Percentiles rank a stretch among this genome's conserved stretches.
phyloP scores from a whole-genome alignment of 306 rosid species.

The Pterocarpus macrocarpus region DNA sequence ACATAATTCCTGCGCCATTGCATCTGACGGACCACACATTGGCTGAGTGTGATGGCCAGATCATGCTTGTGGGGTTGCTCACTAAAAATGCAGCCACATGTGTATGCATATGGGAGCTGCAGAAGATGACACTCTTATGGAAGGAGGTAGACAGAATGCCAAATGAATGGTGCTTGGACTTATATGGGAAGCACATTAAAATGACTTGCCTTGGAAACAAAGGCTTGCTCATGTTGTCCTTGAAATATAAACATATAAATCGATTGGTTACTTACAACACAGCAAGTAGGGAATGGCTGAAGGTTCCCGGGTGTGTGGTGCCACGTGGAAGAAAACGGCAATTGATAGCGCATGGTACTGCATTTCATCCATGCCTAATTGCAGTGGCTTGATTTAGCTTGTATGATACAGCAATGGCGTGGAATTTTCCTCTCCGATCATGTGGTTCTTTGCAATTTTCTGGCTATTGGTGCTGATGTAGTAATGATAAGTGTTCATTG shows the following conservation, averaged over 20 bases:
- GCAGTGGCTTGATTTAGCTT: constrained; percentile 67
- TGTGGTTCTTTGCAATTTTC: constrained; percentile 43
- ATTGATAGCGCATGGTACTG: constrained; percentile 76
- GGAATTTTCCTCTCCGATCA: constrained; percentile 22
- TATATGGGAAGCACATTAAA: constrained; percentile 93
- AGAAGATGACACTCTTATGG: constrained; percentile 95
- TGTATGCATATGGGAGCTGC: constrained; percentile 97
- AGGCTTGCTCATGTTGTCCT: constrained; percentile 91
- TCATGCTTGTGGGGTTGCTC: constrained; percentile 87
- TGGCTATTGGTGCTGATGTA: constrained; percentile 37
- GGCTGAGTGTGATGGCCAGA: constrained; percentile 82
- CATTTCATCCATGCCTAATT: constrained; percentile 82
- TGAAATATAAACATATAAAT: constrained; percentile 74
- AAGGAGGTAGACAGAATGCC: constrained; percentile 99
- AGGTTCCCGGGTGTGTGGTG: constrained; percentile 76
- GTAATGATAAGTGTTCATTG: constrained; percentile 43
- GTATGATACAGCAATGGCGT: constrained; percentile 37
- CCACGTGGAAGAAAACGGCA: constrained; percentile 76
- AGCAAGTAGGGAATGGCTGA: constrained; percentile 79
- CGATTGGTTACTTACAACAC: constrained; percentile 77
- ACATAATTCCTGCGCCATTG: constrained; percentile 73
- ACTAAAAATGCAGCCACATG: constrained; percentile 91
- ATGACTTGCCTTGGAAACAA: constrained; percentile 95
- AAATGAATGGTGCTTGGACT: constrained; percentile 96
- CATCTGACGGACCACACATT: constrained; percentile 75